Conservation (phyloP, 495 filamentous ascomycete species). For the Penicillium canariense region DNA sequence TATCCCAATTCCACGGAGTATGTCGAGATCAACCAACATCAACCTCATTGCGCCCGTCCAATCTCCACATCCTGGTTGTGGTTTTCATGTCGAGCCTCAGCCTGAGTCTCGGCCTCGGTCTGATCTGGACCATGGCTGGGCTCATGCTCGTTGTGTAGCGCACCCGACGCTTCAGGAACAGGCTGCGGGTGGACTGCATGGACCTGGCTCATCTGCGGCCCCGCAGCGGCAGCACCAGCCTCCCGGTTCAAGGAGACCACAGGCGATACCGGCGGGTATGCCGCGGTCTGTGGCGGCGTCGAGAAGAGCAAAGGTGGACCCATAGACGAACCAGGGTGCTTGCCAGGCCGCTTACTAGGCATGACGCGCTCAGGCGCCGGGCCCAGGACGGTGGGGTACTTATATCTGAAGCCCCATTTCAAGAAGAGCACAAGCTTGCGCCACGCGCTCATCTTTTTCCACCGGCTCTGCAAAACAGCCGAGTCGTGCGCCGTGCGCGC, state of each 20-base stretch:
- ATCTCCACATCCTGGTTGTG: neutral
- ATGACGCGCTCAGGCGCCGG: slow-evolving; percentile 29
- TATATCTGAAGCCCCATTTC: slow-evolving; percentile 49
- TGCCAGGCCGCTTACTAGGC: slow-evolving; percentile 26
- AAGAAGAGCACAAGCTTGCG: slow-evolving; percentile 46
- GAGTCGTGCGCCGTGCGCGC: slow-evolving; percentile 43
- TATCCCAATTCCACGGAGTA: too few relatives aligned
- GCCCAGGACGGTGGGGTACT: slow-evolving; percentile 43
- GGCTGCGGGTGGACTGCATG: neutral
- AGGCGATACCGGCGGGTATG: slow-evolving; percentile 5
- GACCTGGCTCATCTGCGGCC: slow-evolving; percentile 12
- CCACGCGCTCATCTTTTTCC: slow-evolving; percentile 39
- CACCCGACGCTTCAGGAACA: neutral
- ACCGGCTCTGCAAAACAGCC: slow-evolving; percentile 37
- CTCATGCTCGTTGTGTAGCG: neutral
- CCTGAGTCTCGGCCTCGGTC: neutral
- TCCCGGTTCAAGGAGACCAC: neutral
- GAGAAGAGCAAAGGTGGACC: slow-evolving; percentile 14
- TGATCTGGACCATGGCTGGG: neutral
- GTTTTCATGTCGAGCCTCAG: neutral
- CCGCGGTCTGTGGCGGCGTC: slow-evolving; percentile 3
- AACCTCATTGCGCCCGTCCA: slow-evolving; percentile 3
- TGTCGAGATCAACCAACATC: neutral
- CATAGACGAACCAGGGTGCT: slow-evolving; percentile 14
- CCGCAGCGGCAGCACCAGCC: neutral